These are phyloP conservation scores for Cryphonectria parasitica DNA, from an alignment of 2,329 filamentous ascomycete species.

Conservation along the genomic window DNA sequence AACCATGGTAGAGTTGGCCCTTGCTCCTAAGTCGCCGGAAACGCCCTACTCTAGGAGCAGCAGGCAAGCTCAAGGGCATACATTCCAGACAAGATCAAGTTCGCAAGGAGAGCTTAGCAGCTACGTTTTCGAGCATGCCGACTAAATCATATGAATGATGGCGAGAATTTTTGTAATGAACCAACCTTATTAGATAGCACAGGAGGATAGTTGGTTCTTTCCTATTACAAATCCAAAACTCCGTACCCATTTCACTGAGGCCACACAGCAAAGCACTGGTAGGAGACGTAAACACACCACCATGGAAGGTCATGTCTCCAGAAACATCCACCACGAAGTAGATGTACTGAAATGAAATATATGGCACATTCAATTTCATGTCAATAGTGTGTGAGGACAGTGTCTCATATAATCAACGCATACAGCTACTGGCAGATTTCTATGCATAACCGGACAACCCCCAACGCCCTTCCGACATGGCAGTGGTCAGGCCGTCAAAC, in stretches of 20 bases:
- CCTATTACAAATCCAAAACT: neutral
- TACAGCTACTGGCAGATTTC: neutral
- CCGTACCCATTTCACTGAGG: neutral
- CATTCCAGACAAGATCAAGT: neutral
- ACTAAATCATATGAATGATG: neutral
- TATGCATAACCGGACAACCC: constrained; percentile 10
- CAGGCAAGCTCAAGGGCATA: neutral
- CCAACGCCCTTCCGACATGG: neutral
- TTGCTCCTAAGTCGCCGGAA: neutral
- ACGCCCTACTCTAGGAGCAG: neutral
- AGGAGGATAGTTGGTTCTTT: neutral
- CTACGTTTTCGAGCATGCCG: neutral
- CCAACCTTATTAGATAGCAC: neutral
- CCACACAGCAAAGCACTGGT: too few relatives aligned
- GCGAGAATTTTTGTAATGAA: neutral
- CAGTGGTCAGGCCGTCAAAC: neutral
- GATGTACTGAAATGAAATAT: neutral
- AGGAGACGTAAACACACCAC: neutral
- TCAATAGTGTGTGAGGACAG: neutral
- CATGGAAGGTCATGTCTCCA: neutral
- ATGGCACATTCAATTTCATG: neutral
- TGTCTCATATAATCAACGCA: neutral
- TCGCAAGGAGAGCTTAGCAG: neutral
- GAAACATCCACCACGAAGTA: neutral
- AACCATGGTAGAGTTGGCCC: neutral